Evolutionary conservation across 139 green algal species (phyloP), one percentile per base, ranked within the genome.

Genomic region (Pseudopediastrum boryanum): DNA sequence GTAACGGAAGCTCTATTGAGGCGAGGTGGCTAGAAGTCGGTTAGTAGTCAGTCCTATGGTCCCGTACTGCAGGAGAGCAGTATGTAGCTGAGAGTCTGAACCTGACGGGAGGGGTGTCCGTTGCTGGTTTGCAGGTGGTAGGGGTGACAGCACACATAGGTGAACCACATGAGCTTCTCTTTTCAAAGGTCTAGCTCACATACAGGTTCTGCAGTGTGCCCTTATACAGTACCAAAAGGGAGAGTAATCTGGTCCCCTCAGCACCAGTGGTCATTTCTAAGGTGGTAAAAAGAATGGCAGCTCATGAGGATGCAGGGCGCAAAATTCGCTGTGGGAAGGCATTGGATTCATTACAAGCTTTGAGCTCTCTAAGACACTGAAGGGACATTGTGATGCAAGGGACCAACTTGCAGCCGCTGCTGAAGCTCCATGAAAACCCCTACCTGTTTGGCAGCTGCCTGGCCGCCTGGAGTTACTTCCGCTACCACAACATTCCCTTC

Each of bases 401-500:
- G 6, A 21, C 12, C 52, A 6, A 62, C 31, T n/a, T 27, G 52
- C 31, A 8, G 6, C 44, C 33, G 7, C 67, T 64, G 44, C 44
- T 39, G 64, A 25, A 36, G 38, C 25, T 23, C 12, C 46, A 38
- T 46, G 48, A 46, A 33, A 33, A 50, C 39, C 4, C 4, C 25
- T 25, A 78, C 71, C 3, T 25, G 23, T 43, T 54, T 56, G n/a
- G 23, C 54, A 4, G 31, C 54, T 70, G 71, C 71, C 29, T 39
- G 54, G 29, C 54, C 39, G 38, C 54, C 71, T 3, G 16, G 5
- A 36, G 71, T 35, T 16, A 78, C 39, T 33, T 78, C 71, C 6
- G 71, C 65, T 4, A 78, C 71, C 27, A 78, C 71, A 13, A 51
- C 39, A 54, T 54, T 27, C 5, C 39, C 71, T 4, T 70, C 38